phyloP scores from a whole-genome alignment of 257 asterid species.

The Echites panduratus region DNA sequence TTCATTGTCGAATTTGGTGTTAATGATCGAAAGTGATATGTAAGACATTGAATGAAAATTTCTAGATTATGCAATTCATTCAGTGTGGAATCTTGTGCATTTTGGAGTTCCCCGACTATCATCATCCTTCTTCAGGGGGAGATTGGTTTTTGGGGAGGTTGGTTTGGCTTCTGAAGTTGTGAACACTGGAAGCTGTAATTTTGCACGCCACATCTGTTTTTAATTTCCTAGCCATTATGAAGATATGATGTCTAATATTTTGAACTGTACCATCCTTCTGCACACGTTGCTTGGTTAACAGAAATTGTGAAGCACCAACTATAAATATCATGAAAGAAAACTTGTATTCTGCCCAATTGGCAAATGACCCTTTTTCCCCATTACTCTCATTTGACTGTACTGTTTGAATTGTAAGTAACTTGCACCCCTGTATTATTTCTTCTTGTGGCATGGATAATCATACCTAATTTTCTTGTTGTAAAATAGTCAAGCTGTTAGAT shows the following conservation, averaged over 20 bases:
- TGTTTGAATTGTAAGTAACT: neutral
- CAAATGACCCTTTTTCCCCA: neutral
- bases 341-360: neutral
- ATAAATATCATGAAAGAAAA: neutral
- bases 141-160: too few relatives aligned
- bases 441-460: neutral
- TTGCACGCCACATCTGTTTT: neutral
- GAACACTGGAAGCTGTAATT: neutral
- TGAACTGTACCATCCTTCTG: neutral
- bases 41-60: neutral
- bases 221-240: neutral
- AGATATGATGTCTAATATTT: neutral
- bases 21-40: neutral
- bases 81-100: neutral
- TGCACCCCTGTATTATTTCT: neutral
- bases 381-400: neutral
- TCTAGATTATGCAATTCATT: neutral
- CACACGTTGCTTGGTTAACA: neutral
- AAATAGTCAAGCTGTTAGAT: slow-evolving; percentile 59
- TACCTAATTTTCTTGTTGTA: slow-evolving; percentile 7
- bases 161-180: neutral
- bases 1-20: neutral
- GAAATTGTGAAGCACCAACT: neutral
- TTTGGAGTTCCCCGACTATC: neutral
- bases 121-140: neutral